Base-by-base conservation (phyloP, 768 basidiomycete species). In the Tulasnella sp. region DNA sequence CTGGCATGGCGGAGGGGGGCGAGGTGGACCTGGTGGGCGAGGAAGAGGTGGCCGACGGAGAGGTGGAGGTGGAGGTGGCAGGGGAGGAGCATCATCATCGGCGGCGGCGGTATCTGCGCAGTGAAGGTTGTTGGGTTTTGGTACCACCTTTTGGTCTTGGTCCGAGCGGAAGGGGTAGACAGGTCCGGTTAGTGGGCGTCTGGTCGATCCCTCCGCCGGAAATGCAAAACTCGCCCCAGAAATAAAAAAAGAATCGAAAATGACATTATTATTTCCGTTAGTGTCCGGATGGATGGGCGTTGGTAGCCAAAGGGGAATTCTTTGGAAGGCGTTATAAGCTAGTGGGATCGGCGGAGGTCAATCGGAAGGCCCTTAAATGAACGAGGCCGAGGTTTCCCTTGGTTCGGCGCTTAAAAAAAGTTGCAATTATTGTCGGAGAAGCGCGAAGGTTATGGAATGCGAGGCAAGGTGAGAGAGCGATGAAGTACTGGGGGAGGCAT, bases 1-100 rank as follows among this genome's bases (percentile, higher is more conserved):
- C 19, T 56, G 76, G 76, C 31, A 44, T 19, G 76, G 46, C 21
- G 27, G 27, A 16, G 62, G 77, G 3, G 71, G 77, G n/a, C 58
- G 62, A 38, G 71, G 77, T 16, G 77, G 77, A 40, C 39, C 58
- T 72, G 39, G 68, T 34, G 71, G 77, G 27, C 27, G 68, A n/a
- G 48, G 58, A 34, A 4, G 58, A 34, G 77, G 77, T 6, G 31
- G 71, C n/a, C 31, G 77, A 72, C 71, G 36, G 71, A 21, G 71
- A 78, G 77, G 77, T 8, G 62, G 62, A 6, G 46, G 46, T 18
- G 71, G 36, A 39, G 71, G 52, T 36, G 34, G 40, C 62, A 42
- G 74, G n/a, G n/a, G n/a, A 18, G 34, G 77, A 72, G 58, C 62
- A 58, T 78, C 39, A 9, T 78, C 56, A 52, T 52, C 52, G 52